Percentiles rank a stretch among this genome's conserved stretches.
These are phyloP conservation scores for Nannizziopsis arthrosporioides DNA, from an alignment of 2,329 filamentous ascomycete genomes.

Conservation along the genomic window DNA sequence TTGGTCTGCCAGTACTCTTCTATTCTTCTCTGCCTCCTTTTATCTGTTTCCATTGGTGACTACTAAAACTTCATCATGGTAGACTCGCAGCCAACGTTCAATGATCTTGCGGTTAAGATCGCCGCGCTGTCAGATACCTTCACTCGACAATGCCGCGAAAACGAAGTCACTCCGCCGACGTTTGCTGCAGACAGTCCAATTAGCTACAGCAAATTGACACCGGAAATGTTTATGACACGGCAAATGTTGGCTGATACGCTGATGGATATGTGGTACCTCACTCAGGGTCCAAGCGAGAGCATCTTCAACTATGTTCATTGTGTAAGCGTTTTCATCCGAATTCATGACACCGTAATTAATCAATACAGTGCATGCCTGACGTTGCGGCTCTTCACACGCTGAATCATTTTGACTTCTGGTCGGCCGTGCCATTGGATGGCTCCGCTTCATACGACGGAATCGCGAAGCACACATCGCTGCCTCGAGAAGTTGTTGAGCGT, in stretches of 20 bases:
- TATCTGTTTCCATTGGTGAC: neutral
- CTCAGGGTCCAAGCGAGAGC: constrained; percentile 41
- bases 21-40: neutral
- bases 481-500: constrained; percentile 30
- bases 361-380: constrained; percentile 34
- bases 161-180: constrained; percentile 34
- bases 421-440: constrained; percentile 39
- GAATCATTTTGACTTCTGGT: constrained; percentile 45
- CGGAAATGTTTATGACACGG: constrained; percentile 35
- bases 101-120: constrained; percentile 11
- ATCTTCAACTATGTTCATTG: constrained; percentile 26
- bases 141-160: constrained; percentile 20
- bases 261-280: constrained; percentile 38
- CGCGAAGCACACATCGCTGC: constrained; percentile 29
- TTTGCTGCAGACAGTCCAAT: constrained; percentile 37
- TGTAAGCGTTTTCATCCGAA: neutral
- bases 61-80: constrained; percentile 1
- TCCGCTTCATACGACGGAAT: constrained; percentile 36
- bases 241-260: constrained; percentile 38
- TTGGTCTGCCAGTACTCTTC: neutral
- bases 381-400: constrained; percentile 35
- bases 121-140: constrained; percentile 10
- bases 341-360: neutral
- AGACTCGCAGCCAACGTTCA: constrained; percentile 10
- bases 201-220: constrained; percentile 33